Evolutionary conservation across 345 rosid species (phyloP).

Genomic region (Eutrema heterophyllum): DNA sequence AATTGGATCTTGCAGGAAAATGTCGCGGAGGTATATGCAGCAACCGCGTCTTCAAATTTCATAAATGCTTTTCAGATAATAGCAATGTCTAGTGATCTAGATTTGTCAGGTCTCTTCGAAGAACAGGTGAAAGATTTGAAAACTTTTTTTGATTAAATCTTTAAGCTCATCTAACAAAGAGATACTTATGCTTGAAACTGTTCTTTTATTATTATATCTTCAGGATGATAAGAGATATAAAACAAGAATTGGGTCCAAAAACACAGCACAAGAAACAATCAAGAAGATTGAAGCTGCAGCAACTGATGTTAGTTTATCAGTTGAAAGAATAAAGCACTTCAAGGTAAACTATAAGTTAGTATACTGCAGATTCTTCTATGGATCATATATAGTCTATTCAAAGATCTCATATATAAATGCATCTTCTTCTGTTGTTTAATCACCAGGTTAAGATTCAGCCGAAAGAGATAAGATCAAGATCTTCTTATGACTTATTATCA

Average conservation of each 20-base stretch:
- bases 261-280: slow-evolving; percentile 61
- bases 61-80: slow-evolving; percentile 88
- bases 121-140: slow-evolving; percentile 41
- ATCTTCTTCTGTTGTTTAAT: neutral
- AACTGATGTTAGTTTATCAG: slow-evolving; percentile 49
- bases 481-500: slow-evolving; percentile 57
- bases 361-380: neutral
- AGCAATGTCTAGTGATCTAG: slow-evolving; percentile 92
- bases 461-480: slow-evolving; percentile 49
- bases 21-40: slow-evolving; percentile 35
- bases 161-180: neutral
- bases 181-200: neutral
- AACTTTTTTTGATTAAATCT: neutral
- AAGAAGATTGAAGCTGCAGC: slow-evolving; percentile 87
- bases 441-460: slow-evolving; percentile 66
- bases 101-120: slow-evolving; percentile 88
- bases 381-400: neutral
- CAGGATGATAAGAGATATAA: slow-evolving; percentile 67
- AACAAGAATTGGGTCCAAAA: slow-evolving; percentile 65
- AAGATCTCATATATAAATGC: neutral
- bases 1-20: slow-evolving; percentile 47
- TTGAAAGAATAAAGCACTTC: slow-evolving; percentile 50
- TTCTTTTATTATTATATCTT: neutral
- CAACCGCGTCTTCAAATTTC: slow-evolving; percentile 52
- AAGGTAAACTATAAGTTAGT: slow-evolving; percentile 41